Evolutionary conservation across 2,329 filamentous ascomycete species (phyloP).

Genomic region (Diaporthe vexans): DNA sequence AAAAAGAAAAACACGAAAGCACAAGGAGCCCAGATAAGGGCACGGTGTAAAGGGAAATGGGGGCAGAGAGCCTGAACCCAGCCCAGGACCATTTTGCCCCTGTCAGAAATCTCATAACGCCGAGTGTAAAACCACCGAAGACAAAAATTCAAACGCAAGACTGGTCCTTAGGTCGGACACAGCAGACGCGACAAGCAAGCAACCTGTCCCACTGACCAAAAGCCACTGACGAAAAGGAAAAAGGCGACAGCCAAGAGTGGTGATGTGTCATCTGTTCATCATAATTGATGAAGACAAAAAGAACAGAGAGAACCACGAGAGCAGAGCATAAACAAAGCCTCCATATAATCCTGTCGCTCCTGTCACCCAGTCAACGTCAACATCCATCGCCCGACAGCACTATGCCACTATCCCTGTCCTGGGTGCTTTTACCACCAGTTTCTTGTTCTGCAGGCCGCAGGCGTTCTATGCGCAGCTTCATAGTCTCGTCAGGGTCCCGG

Average conservation of each 20-base stretch:
- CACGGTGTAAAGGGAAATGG: background rate
- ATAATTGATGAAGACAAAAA: background rate
- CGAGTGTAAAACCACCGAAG: conserved; percentile 28
- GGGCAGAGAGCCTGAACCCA: conserved; percentile 28
- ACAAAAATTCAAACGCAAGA: background rate
- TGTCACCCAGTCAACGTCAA: conserved; percentile 1
- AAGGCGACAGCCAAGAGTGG: conserved; percentile 33
- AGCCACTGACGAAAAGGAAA: conserved; percentile 15
- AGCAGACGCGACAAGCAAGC: conserved; percentile 5
- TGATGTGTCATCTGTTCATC: conserved; percentile 20
- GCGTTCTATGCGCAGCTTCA: conserved; percentile 40
- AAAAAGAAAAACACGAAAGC: no score
- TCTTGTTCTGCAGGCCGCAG: conserved; percentile 27
- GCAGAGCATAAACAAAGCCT: background rate
- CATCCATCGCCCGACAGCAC: conserved; percentile 39
- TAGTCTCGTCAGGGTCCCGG: conserved; percentile 39
- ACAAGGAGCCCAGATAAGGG: background rate
- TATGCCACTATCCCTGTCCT: conserved; percentile 43
- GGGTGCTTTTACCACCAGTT: conserved; percentile 33
- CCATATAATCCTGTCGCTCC: background rate
- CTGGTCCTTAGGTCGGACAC: conserved; percentile 16
- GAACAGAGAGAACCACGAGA: background rate
- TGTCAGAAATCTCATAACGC: conserved; percentile 32
- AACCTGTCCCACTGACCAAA: background rate
- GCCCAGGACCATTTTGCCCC: conserved; percentile 24